A percentile compares a stretch with the other conserved stretches of the same genome.
These are phyloP conservation scores for Talaromyces sp. DNA, from an alignment of 2,329 filamentous ascomycete genomes.

Conservation along the genomic window DNA sequence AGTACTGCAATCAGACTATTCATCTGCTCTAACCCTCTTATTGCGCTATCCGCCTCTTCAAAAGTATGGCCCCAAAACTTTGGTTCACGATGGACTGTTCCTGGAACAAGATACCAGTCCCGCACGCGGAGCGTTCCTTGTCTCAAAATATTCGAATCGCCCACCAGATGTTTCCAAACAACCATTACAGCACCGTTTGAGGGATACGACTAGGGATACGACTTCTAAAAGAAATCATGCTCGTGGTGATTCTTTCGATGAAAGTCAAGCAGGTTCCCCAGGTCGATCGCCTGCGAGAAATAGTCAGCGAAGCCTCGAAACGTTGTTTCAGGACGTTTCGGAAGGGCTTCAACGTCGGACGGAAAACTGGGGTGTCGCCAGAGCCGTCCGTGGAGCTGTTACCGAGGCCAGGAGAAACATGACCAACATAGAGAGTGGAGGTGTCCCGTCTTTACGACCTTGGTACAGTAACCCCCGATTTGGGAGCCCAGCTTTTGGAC, in stretches of 20 bases:
- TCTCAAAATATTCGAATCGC: constrained; percentile 42
- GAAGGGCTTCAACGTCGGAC: constrained; percentile 43
- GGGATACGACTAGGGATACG: neutral
- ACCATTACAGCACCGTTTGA: constrained; percentile 13
- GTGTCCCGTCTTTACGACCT: constrained; percentile 19
- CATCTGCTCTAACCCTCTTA: constrained; percentile 71
- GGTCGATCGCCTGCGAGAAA: constrained; percentile 30
- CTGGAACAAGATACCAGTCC: constrained; percentile 39
- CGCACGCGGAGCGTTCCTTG: constrained; percentile 38
- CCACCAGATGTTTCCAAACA: constrained; percentile 29
- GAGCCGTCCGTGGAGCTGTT: constrained; percentile 43
- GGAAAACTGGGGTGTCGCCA: constrained; percentile 45
- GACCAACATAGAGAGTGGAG: constrained; percentile 33
- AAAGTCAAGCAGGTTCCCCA: constrained; percentile 27
- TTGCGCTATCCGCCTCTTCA: constrained; percentile 72
- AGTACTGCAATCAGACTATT: constrained; percentile 86
- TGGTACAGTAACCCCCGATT: constrained; percentile 13
- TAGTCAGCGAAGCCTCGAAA: constrained; percentile 38
- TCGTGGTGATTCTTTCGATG: constrained; percentile 23
- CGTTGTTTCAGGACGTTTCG: constrained; percentile 43
- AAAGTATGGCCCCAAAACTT: constrained; percentile 64
- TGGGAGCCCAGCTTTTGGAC: constrained; percentile 12
- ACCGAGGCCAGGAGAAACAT: constrained; percentile 43
- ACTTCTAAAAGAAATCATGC: constrained; percentile 15
- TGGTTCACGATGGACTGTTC: constrained; percentile 75